Base-by-base conservation (phyloP, 2,329 filamentous ascomycete species). In the Aureobasidium sp. region DNA sequence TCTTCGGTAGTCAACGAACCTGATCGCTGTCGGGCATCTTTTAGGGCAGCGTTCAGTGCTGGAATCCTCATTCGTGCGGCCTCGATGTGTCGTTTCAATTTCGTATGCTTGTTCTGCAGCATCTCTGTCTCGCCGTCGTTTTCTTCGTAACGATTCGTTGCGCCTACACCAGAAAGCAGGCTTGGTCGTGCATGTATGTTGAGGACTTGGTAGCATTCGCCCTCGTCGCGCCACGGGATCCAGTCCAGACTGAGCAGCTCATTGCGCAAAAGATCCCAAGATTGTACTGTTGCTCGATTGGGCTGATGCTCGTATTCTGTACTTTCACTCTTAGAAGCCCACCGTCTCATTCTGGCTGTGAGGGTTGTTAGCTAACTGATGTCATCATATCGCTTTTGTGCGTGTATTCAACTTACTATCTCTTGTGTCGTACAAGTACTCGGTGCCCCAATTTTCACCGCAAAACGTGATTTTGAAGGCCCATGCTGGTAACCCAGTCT, bases 391-490 rank as follows among this genome's bases (percentile, higher is more conserved):
- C 23, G 36, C 34, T 41, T 15, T 32, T 5, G 13, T n/a, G 37
- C 27, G 20, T 12, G 5, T 9, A 1, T 13, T 10, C 5, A 17
- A 58, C 61, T 62, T 37, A 62, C 61, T 44, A 5, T 57, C 52
- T 46, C 61, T 47, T 42, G 61, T 62, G 47, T 62, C 61, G 34
- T 62, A 62, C 10, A 62, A 17, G 23, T 62, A 62, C n/a, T 52
- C 52, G 5, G 52, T 62, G 29, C 61, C 61, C 37, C 44, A 58
- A 9, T 52, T 23, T 27, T 12, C n/a, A 10, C 53, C 61, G 15
- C 61, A 62, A 15, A 55, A 48, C 15, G 61, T 62, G 36, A 58
- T 32, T 17, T 62, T 62, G 61, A 62, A 62, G 2, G 37, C 61
- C 61, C 61, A 62, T 2, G 61, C 61, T 9, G 61, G 61, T 23